Conservation (phyloP, 805 yeast genomes). For the Grigorovia humatica region DNA sequence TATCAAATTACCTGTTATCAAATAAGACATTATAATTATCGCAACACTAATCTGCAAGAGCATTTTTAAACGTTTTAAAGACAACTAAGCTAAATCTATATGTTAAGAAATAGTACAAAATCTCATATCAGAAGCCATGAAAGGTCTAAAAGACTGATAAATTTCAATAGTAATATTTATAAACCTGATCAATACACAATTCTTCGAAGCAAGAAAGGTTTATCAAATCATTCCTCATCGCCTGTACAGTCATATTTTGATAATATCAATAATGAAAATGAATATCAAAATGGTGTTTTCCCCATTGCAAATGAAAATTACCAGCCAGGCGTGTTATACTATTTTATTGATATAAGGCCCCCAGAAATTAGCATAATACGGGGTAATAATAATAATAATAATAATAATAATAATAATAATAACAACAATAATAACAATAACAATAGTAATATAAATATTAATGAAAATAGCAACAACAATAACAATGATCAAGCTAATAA, state of each 20-base stretch:
- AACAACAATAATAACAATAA: no score
- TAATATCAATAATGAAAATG: background rate
- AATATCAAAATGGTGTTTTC: slow-evolving; percentile 4
- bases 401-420: background rate
- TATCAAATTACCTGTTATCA: no score
- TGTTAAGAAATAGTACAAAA: background rate
- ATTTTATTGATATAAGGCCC: slow-evolving; percentile 6
- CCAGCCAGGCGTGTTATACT: slow-evolving; percentile 11
- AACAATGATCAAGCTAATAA: slow-evolving; percentile 2
- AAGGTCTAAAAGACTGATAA: background rate
- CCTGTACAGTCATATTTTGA: background rate
- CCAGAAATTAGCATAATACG: background rate
- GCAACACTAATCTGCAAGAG: no score
- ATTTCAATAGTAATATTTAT: background rate
- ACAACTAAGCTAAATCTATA: background rate
- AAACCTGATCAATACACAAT: background rate
- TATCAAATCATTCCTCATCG: slow-evolving; percentile 5
- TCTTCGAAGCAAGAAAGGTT: slow-evolving; percentile 6
- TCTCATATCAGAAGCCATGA: background rate
- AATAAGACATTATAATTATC: no score
- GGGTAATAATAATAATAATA: background rate
- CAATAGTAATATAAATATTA: background rate
- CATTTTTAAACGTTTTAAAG: no score
- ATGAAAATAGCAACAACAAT: no score
- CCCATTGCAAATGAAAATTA: slow-evolving; percentile 6